Conservation (phyloP, 805 yeast species). For the Kuraishia cidri region DNA sequence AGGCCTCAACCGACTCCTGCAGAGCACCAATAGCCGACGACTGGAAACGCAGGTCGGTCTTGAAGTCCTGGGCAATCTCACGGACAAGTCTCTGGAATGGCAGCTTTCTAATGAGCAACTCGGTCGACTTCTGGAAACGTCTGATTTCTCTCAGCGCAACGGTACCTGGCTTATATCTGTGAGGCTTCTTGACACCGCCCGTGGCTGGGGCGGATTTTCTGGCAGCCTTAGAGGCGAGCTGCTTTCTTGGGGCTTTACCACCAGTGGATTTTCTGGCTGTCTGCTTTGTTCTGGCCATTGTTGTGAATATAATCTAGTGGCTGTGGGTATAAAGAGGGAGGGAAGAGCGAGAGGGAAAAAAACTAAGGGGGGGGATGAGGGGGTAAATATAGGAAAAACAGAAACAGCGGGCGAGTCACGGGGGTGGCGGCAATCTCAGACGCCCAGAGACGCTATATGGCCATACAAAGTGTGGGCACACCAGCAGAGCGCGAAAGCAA, state of each 20-base stretch:
- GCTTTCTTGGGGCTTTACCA: slow-evolving; percentile 95
- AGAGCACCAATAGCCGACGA: slow-evolving; percentile 95
- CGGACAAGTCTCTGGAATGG: slow-evolving; percentile 97
- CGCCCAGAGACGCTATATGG: too few relatives aligned
- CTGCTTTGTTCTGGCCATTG: slow-evolving; percentile 90
- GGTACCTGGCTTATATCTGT: slow-evolving; percentile 96
- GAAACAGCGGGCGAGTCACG: too few relatives aligned
- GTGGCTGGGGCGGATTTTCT: slow-evolving; percentile 89
- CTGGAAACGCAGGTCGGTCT: slow-evolving; percentile 91
- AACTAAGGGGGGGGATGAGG: not conserved
- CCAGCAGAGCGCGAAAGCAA: too few relatives aligned
- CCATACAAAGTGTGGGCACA: too few relatives aligned
- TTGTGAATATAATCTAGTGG: slow-evolving; percentile 12
- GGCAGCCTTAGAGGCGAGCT: slow-evolving; percentile 86
- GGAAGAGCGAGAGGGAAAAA: not conserved
- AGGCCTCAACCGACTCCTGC: slow-evolving; percentile 98
- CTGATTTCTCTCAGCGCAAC: slow-evolving; percentile 95
- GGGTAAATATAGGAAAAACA: too few relatives aligned
- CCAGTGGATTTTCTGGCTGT: slow-evolving; percentile 93
- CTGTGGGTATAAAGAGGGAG: slow-evolving; percentile 5
- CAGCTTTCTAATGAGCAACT: slow-evolving; percentile 86
- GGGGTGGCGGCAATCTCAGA: too few relatives aligned
- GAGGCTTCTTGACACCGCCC: slow-evolving; percentile 91
- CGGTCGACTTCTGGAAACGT: slow-evolving; percentile 95
- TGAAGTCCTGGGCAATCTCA: slow-evolving; percentile 92